Percentiles rank a stretch among this genome's conserved stretches.
Evolutionary conservation across 805 yeast species (phyloP).

Genomic region (Sugiyamaella americana): DNA sequence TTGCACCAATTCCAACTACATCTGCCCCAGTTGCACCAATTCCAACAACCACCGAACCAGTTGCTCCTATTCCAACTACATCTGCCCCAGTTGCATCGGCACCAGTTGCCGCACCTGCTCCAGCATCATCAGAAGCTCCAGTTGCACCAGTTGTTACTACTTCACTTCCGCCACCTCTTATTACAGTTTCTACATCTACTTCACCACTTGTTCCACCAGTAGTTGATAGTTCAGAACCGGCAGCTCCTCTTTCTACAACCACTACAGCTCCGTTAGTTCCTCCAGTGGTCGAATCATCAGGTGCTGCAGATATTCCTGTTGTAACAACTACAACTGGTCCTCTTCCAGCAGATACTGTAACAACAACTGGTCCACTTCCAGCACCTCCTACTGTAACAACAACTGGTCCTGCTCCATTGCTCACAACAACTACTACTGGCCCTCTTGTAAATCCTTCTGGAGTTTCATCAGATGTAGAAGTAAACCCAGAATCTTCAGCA

Average conservation of each 20-base stretch:
- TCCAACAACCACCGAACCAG: constrained; percentile 1
- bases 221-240: too few relatives aligned
- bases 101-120: constrained; percentile 2
- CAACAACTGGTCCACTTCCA: background rate
- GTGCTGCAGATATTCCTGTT: background rate
- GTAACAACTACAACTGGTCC: background rate
- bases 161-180: too few relatives aligned
- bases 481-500: too few relatives aligned
- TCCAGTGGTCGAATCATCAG: too few relatives aligned
- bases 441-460: constrained; percentile 1
- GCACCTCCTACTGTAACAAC: background rate
- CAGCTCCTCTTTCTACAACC: too few relatives aligned
- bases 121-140: background rate
- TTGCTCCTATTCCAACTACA: constrained; percentile 3
- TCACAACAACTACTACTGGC: background rate
- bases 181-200: background rate
- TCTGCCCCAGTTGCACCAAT: constrained; percentile 3
- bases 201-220: background rate
- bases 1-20: constrained; percentile 7
- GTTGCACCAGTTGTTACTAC: constrained; percentile 1
- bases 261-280: too few relatives aligned
- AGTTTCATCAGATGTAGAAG: too few relatives aligned
- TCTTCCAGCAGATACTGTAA: background rate
- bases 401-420: background rate
- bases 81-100: background rate